Evolutionary conservation across 2,329 filamentous ascomycete species (phyloP), one percentile per base, ranked within the genome.

Genomic region (Fusarium humuli): DNA sequence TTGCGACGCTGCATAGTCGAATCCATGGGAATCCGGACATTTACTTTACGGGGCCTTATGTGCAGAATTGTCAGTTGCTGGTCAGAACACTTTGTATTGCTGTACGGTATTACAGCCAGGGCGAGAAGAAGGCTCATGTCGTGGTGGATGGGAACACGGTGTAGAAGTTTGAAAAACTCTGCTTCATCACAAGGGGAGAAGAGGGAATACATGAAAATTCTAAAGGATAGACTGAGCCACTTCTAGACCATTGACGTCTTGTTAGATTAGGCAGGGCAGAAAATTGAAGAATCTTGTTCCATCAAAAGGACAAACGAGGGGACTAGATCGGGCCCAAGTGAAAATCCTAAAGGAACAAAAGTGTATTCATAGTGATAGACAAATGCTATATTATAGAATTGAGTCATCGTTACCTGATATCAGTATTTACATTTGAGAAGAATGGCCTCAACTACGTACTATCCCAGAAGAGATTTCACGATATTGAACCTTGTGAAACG

Each of bases 21-120:
- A 96, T 97, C 75, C 95, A 99, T 81, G 88, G 91, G 25, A 85
- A 98, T n/a, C 91, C 92, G 62, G 90, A 96, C 77, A 98, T 99
- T 62, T 99, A 99, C 83, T 99, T 99, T 80, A 96, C 96, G 16
- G 96, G 96, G 14, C 96, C 92, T 5, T 99, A 98, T 78, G 98
- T 99, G 77, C 91, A 95, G 27, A 95, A 96, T 34, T 95, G 98
- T 79, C 90, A 92, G 14, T 94, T 98, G 81, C 98, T 96, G 7
- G 98, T 99, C 89, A 97, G 97, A 79, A 98, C 96, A 0, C 85
- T 99, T 1, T 70, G 68, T 10, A 71, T 70, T 6, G 68, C 68
- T 7, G 68, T 70, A 4, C 41, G 68, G 4, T 70, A 70, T 18
- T 70, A 70, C 30, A 65, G 59, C 1, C 54, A 48, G 23, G 68